phyloP scores from a whole-genome alignment of 768 basidiomycete genomes.

The Russula vinacea region DNA sequence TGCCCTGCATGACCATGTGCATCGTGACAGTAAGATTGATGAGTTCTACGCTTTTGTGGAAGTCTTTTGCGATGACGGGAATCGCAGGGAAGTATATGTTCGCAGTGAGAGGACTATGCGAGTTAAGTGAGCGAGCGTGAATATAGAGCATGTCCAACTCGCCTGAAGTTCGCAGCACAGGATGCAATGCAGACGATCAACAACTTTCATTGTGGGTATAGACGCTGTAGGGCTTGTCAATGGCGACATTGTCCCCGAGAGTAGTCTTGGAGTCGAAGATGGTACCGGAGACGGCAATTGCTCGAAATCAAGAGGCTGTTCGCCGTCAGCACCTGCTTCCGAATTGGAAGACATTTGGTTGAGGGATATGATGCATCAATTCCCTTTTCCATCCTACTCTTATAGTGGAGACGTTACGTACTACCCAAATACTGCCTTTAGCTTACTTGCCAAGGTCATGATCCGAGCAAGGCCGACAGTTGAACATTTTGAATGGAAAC shows the following conservation, averaged over 20 bases:
- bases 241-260: conserved; percentile 26
- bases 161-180: conserved; percentile 65
- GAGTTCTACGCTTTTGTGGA: conserved; percentile 62
- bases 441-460: background rate
- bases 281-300: background rate
- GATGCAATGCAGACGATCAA: conserved; percentile 57
- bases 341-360: conserved; percentile 2
- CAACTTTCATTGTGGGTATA: conserved; percentile 64
- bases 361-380: background rate
- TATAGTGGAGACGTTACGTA: background rate
- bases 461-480: background rate
- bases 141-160: conserved; percentile 1
- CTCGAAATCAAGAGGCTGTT: background rate
- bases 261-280: background rate
- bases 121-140: background rate
- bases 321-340: background rate
- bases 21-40: conserved; percentile 81
- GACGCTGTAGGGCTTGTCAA: conserved; percentile 43
- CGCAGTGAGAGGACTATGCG: conserved; percentile 59
- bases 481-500: background rate
- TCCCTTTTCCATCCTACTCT: background rate
- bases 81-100: conserved; percentile 82
- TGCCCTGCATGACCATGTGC: conserved; percentile 67
- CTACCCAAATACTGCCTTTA: background rate
- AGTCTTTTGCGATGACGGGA: conserved; percentile 58